These are phyloP conservation scores for Amoebophrya sp. DNA, from an alignment of 169 alveolate species.

Conservation along the genomic window DNA sequence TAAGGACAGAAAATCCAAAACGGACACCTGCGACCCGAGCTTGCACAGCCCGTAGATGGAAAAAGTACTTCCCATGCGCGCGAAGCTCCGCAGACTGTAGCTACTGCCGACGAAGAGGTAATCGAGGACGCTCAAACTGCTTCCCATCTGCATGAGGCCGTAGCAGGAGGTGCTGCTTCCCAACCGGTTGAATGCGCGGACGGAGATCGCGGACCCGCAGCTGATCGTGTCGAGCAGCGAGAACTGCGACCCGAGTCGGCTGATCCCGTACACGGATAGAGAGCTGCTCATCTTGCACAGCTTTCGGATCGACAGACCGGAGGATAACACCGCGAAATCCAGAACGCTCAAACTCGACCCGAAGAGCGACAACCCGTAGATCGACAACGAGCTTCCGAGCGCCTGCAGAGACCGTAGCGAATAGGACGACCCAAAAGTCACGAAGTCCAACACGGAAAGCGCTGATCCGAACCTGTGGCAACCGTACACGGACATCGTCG, in stretches of 20 bases:
- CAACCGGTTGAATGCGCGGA: conserved; percentile 18
- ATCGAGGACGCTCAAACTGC: neutral
- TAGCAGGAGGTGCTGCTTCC: conserved; percentile 17
- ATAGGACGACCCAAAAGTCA: neutral
- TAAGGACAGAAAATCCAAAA: neutral
- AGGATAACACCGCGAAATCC: neutral
- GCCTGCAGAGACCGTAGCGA: conserved; percentile 28
- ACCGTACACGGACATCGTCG: neutral
- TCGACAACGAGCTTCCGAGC: conserved; percentile 26
- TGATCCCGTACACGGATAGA: conserved; percentile 3
- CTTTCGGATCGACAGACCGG: neutral
- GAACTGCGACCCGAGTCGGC: conserved; percentile 4
- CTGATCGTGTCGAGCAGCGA: neutral
- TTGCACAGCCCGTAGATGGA: conserved; percentile 6
- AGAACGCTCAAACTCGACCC: neutral
- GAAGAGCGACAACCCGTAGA: neutral
- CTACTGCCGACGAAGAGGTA: neutral
- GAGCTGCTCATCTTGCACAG: neutral
- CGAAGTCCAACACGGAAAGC: conserved; percentile 5
- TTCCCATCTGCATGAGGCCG: neutral
- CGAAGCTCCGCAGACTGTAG: conserved; percentile 11
- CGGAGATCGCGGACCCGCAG: neutral
- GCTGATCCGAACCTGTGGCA: neutral
- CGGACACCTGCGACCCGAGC: neutral
- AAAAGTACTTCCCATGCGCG: neutral